phyloP scores from a whole-genome alignment of 2,329 filamentous ascomycete genomes.

The Beauveria bassiana region DNA sequence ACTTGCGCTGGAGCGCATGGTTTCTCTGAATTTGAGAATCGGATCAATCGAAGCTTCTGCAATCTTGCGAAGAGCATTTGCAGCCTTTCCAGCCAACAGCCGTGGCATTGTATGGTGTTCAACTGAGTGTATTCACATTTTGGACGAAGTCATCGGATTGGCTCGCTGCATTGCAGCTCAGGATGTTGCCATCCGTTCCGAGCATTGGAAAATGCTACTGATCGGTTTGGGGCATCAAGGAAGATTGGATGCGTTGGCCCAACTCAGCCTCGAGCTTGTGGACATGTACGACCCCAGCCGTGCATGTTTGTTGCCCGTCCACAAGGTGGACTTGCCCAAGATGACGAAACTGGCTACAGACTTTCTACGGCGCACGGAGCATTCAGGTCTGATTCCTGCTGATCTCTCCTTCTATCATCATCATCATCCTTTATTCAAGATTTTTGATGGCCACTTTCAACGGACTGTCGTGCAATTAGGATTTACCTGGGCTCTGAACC shows the following conservation, averaged over 20 bases:
- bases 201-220: conserved; percentile 36
- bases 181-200: conserved; percentile 27
- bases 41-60: not conserved
- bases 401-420: conserved; percentile 35
- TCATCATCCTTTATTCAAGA: conserved; percentile 38
- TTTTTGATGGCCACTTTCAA: conserved; percentile 36
- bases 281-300: conserved; percentile 27
- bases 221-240: conserved; percentile 35
- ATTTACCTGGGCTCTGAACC: conserved; percentile 30
- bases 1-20: not conserved
- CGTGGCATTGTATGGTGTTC: not conserved
- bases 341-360: not conserved
- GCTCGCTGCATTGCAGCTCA: conserved; percentile 12
- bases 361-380: not conserved
- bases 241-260: conserved; percentile 37
- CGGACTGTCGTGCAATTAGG: conserved; percentile 36
- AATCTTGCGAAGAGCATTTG: conserved; percentile 3
- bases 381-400: conserved; percentile 20
- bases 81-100: not conserved
- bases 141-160: conserved; percentile 5
- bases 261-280: conserved; percentile 35
- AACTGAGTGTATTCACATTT: not conserved
- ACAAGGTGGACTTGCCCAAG: conserved; percentile 35
- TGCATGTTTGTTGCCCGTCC: conserved; percentile 32
- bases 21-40: not conserved